Conservation (phyloP, 2,329 filamentous ascomycete genomes). For the Aspergillus viridinutans region DNA sequence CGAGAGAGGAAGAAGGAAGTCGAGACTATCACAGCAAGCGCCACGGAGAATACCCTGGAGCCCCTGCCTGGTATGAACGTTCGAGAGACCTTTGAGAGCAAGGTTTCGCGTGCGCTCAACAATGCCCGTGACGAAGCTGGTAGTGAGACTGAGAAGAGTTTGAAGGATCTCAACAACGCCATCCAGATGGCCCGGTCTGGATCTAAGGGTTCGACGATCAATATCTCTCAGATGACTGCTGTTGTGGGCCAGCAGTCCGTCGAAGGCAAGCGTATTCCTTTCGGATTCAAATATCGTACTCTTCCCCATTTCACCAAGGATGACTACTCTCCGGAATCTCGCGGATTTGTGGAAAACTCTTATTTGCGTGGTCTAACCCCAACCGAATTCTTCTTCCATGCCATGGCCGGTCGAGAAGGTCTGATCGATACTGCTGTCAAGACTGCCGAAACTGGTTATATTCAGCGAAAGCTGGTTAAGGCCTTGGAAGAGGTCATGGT, state of each 20-base stretch:
- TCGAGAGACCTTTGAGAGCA: slow-evolving; percentile 95
- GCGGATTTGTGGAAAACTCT: slow-evolving; percentile 98
- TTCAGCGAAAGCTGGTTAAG: slow-evolving; percentile 96
- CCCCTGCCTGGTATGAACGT: slow-evolving; percentile 98
- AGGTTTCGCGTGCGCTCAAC: slow-evolving; percentile 91
- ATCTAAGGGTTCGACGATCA: slow-evolving; percentile 98
- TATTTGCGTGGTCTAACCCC: slow-evolving; percentile 94
- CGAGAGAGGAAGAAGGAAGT: slow-evolving; percentile 78
- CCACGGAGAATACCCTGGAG: slow-evolving; percentile 83
- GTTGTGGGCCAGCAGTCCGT: slow-evolving; percentile 97
- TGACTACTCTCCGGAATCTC: slow-evolving; percentile 93
- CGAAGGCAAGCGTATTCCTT: slow-evolving; percentile 97
- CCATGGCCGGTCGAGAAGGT: slow-evolving; percentile 99
- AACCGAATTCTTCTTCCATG: slow-evolving; percentile 98
- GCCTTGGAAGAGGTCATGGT: slow-evolving; percentile 96
- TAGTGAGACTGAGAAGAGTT: slow-evolving; percentile 82
- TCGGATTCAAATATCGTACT: slow-evolving; percentile 97
- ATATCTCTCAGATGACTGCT: slow-evolving; percentile 99
- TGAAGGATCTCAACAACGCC: slow-evolving; percentile 95
- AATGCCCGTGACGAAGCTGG: slow-evolving; percentile 94
- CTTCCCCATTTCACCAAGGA: slow-evolving; percentile 98
- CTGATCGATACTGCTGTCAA: slow-evolving; percentile 99
- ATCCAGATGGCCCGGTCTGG: slow-evolving; percentile 94
- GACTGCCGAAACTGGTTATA: slow-evolving; percentile 98
- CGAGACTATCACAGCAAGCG: slow-evolving; percentile 66